Base-by-base conservation (phyloP, 2,329 filamentous ascomycete genomes). In the Epicoccum nigrum region DNA sequence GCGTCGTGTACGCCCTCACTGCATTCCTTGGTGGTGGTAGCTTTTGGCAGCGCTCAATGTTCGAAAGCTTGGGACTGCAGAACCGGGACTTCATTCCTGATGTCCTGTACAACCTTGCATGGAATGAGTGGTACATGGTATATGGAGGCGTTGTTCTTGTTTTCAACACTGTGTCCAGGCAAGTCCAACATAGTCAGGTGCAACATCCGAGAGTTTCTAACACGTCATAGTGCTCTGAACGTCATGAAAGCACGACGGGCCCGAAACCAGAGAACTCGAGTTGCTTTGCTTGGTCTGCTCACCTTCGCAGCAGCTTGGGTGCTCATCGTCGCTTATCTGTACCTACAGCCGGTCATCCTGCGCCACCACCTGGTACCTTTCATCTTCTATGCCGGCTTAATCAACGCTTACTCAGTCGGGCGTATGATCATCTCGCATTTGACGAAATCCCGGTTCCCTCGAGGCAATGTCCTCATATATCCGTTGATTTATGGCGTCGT, bases 381-480 rank as follows among this genome's bases (percentile, higher is more conserved):
- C 73, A 81, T 88, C 58, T 81, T 97, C 71, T 97, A 94, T 71
- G 88, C 89, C 33, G 92, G 92, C 47, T 79, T 97, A 50, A 82
- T 96, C 69, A 97, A 97, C 71, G 92, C 94, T 55, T 97, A 97
- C 78, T 90, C 89, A 43, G 93, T 97, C 50, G 93, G 93, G 6
- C 89, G 92, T 72, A 97, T 97, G 79, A 97, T 97, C 75, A 91
- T 90, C 34, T 92, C 92, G 0, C 94, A 99, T 74, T 81, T 99
- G 16, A 91, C 93, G 54, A 89, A 93, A 75, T 83, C 90, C 33
- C 82, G 83, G 11, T 99, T 97, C 77, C 94, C 94, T 5, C 95
- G 93, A 80, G 86, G 86, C 74, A 97, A 97, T 74, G 84, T 97
- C 15, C 80, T 97, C 39, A 82, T 87, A 33, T 73, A 92, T 17